phyloP scores from a whole-genome alignment of 495 filamentous ascomycete species.

The Pyrenula massariospora region DNA sequence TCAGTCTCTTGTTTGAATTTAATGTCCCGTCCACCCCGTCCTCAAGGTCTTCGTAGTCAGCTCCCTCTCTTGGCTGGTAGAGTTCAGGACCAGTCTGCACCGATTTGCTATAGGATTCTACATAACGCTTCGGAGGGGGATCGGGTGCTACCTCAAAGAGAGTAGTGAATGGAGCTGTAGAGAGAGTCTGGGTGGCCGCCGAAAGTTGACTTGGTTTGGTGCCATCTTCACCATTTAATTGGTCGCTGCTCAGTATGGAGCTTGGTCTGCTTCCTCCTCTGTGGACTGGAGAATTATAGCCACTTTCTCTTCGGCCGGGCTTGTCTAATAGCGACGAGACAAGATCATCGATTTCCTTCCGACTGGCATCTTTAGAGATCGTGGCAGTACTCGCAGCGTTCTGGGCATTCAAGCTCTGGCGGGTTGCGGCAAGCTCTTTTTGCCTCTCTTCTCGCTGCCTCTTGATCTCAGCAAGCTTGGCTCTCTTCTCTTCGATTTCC shows the following conservation, averaged over 20 bases:
- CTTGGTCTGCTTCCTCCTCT: constrained; percentile 46
- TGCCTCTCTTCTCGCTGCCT: constrained; percentile 73
- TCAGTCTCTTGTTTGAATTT: constrained; percentile 49
- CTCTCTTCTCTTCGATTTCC: constrained; percentile 88
- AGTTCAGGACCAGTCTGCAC: constrained; percentile 61
- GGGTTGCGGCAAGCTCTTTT: constrained; percentile 52
- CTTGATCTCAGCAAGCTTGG: constrained; percentile 91
- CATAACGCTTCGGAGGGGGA: constrained; percentile 62
- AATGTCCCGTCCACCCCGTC: constrained; percentile 42
- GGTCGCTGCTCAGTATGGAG: constrained; percentile 66
- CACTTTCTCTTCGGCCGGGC: constrained; percentile 55
- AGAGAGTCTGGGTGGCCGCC: constrained; percentile 56
- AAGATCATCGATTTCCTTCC: constrained; percentile 71
- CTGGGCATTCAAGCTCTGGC: constrained; percentile 34
- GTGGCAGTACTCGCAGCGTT: neutral
- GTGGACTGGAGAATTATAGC: neutral
- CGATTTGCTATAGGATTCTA: constrained; percentile 88
- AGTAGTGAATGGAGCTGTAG: constrained; percentile 53
- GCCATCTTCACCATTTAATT: constrained; percentile 63
- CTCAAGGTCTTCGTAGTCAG: constrained; percentile 54
- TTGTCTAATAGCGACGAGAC: constrained; percentile 71
- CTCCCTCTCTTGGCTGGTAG: constrained; percentile 21
- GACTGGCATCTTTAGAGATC: constrained; percentile 31
- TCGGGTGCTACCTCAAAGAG: constrained; percentile 66
- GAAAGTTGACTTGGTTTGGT: constrained; percentile 17